A percentile compares a stretch with the other conserved stretches of the same genome.
These are phyloP conservation scores for Bryoerythrophyllum caledonicum DNA, from an alignment of 225 moss, liverwort and hornwort genomes.

Conservation along the genomic window DNA sequence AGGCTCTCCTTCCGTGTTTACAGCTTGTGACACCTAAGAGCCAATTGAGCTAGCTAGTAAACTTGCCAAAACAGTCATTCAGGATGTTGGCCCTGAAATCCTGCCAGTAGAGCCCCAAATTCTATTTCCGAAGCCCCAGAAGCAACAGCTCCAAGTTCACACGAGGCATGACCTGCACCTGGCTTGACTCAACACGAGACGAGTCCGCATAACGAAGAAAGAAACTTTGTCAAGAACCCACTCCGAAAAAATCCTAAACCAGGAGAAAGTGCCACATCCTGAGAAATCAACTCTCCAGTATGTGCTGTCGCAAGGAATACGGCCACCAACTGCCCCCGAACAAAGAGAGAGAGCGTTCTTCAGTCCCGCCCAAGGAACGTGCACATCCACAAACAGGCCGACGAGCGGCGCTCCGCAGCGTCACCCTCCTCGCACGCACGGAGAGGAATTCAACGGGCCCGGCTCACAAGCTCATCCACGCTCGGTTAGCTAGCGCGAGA, in stretches of 20 bases:
- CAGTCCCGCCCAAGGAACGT: not conserved
- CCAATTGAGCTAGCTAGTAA: not conserved
- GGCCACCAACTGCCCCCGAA: not conserved
- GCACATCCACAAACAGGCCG: slow-evolving; percentile 9
- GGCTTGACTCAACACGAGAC: slow-evolving; percentile 1
- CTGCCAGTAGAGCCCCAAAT: not conserved
- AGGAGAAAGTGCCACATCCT: not conserved
- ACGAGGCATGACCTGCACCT: slow-evolving; percentile 10
- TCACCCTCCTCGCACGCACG: not conserved
- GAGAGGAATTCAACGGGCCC: not conserved
- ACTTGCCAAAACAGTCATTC: not conserved
- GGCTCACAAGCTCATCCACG: slow-evolving; percentile 9
- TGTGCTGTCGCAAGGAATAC: not conserved
- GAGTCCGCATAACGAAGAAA: not conserved
- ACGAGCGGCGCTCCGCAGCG: not conserved
- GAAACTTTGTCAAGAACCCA: not conserved
- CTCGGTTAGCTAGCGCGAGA: not conserved
- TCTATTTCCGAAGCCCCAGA: not conserved
- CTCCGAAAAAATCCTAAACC: not conserved
- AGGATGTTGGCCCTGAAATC: not conserved
- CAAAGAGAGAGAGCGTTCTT: not conserved
- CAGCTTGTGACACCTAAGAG: slow-evolving; percentile 9
- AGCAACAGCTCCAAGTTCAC: not conserved
- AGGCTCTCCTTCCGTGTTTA: not conserved
- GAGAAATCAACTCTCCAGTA: not conserved